These are phyloP conservation scores for Elsinoe batatas DNA, from an alignment of 2,329 filamentous ascomycete genomes.

Conservation along the genomic window DNA sequence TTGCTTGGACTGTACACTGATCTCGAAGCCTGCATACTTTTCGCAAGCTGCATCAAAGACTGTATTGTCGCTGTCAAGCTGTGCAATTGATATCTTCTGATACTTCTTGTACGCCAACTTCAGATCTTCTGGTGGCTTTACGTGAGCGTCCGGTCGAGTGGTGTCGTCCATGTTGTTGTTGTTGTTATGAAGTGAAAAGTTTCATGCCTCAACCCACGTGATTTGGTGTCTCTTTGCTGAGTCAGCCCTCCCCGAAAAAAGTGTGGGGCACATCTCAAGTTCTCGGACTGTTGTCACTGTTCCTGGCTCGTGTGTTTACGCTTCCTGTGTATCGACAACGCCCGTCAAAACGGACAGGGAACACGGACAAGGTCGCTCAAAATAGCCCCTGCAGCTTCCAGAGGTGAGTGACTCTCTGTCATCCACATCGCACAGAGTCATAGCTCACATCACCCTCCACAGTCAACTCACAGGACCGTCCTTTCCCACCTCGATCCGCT, in stretches of 20 bases:
- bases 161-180: not conserved
- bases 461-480: not conserved
- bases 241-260: not conserved
- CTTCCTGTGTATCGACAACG: constrained; percentile 10
- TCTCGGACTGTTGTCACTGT: not conserved
- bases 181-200: not conserved
- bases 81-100: constrained; percentile 39
- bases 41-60: constrained; percentile 34
- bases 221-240: constrained; percentile 4
- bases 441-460: not conserved
- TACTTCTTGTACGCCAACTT: constrained; percentile 66
- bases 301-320: constrained; percentile 11
- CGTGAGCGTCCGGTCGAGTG: constrained; percentile 52
- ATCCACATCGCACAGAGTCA: not conserved
- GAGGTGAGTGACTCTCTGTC: not conserved
- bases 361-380: not conserved
- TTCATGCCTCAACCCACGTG: not conserved
- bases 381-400: constrained; percentile 10
- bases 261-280: not conserved
- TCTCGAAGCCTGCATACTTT: constrained; percentile 20
- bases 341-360: not conserved
- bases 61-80: constrained; percentile 43
- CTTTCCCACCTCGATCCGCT: not conserved
- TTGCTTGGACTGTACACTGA: constrained; percentile 36
- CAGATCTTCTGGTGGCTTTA: constrained; percentile 63